A percentile compares a stretch with the other conserved stretches of the same genome.
phyloP scores from a whole-genome alignment of 768 basidiomycete species.

The Hypholoma fasciculare region DNA sequence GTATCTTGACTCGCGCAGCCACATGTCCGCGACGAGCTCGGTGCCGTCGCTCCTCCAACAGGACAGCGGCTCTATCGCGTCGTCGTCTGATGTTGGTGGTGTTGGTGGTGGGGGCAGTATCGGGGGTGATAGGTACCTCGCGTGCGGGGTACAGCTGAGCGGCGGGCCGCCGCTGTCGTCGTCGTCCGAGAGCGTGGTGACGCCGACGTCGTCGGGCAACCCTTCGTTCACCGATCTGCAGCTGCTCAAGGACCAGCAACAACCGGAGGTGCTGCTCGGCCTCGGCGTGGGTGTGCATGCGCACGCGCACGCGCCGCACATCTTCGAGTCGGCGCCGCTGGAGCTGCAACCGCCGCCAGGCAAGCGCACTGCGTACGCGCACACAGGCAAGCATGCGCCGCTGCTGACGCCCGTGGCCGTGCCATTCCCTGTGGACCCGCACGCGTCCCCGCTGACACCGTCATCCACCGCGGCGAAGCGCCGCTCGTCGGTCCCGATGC shows the following conservation, averaged over 20 bases:
- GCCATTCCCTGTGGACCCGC: slow-evolving; percentile 43
- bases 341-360: slow-evolving; percentile 7
- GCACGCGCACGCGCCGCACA: slow-evolving; percentile 10
- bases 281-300: background rate
- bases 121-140: slow-evolving; percentile 17
- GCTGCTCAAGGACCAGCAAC: slow-evolving; percentile 17
- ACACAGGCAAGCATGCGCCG: too few relatives aligned
- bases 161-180: slow-evolving; percentile 51
- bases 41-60: slow-evolving; percentile 20
- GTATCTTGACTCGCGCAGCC: slow-evolving; percentile 35
- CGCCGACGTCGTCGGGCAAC: slow-evolving; percentile 54
- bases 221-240: slow-evolving; percentile 39
- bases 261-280: too few relatives aligned
- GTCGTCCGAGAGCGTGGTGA: slow-evolving; percentile 60
- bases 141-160: slow-evolving; percentile 8
- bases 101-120: background rate
- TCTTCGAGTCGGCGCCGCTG: background rate
- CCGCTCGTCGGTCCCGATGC: slow-evolving; percentile 32
- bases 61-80: slow-evolving; percentile 28
- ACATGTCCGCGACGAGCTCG: slow-evolving; percentile 29
- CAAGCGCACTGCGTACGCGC: too few relatives aligned
- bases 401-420: slow-evolving; percentile 15
- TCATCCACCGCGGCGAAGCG: slow-evolving; percentile 28
- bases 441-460: slow-evolving; percentile 24
- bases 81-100: background rate